These are phyloP conservation scores for Periconia sp. DNA, from an alignment of 2,329 filamentous ascomycete species.

Conservation along the genomic window DNA sequence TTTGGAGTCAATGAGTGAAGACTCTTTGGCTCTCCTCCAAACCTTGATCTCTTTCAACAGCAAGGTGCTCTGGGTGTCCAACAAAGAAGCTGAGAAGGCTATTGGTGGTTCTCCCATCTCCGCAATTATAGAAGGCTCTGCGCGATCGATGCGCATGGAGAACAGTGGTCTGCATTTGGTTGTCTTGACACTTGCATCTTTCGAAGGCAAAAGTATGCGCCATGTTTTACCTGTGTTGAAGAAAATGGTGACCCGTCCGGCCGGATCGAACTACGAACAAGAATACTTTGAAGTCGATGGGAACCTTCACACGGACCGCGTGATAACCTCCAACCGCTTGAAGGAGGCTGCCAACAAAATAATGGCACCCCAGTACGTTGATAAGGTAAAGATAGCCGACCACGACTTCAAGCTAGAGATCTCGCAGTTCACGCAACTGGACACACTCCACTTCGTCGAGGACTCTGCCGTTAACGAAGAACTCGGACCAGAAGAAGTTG, in stretches of 20 bases:
- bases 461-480: background rate
- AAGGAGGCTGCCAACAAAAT: background rate
- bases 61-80: background rate
- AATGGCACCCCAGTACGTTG: background rate
- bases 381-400: background rate
- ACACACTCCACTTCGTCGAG: background rate
- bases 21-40: background rate
- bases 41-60: background rate
- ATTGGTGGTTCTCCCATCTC: background rate
- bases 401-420: background rate
- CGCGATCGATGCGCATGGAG: background rate
- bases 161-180: background rate
- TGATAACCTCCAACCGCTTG: background rate
- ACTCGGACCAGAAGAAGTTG: conserved; percentile 2
- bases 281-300: background rate
- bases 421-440: background rate
- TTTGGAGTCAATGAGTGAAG: background rate
- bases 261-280: background rate
- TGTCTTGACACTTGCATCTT: background rate
- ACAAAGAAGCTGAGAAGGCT: background rate
- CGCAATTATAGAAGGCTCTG: background rate
- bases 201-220: background rate
- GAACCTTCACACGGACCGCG: background rate
- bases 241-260: background rate
- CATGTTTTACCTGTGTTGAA: background rate